Evolutionary conservation across 768 basidiomycete genomes (phyloP), one percentile per base, ranked within the genome.

Genomic region (Lactarius sanguifluus): DNA sequence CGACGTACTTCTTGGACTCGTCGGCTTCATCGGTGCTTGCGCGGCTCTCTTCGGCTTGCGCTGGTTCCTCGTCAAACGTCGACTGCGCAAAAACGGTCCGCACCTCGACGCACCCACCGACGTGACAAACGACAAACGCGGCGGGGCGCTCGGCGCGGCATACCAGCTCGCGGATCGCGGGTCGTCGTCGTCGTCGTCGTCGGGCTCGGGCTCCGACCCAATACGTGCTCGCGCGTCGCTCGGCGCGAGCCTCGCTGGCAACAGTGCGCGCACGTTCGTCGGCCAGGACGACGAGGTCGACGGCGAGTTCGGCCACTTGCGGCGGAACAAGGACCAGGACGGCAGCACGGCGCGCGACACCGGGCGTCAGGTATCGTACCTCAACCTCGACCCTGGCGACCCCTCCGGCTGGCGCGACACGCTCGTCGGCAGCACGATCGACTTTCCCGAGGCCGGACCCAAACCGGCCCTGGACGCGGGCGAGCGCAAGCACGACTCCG

Each of bases 1-100:
- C 61, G 81, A 85, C 59, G 83, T 90, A 5, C 79, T 91, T 28
- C 77, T 91, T 40, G 84, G 81, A 3, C 77, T 92, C 12, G 65
- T 83, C 0, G 79, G 82, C 1, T 86, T 91, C 76, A 81, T 91
- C 61, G 85, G 70, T 15, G 72, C 88, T 2, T 88, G 85, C 62
- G 71, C 81, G 15, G 69, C 72, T 5, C 75, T 90, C 30, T 91
- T 91, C 70, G 79, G 75, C 1, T 16, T 83, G 50, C 77, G 89
- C 41, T 89, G 83, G 80, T 75, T 83, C 62, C 38, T 84, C 55
- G 74, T 78, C 68, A 64, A 20, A 50, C 69, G 56, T 63, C 67
- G 66, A 52, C 64, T 55, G 59, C 64, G 32, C 67, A 70, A 43
- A 67, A 75, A 61, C 67, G 71, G 58, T 65, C 73, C 30, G 32